A percentile compares a stretch with the other conserved stretches of the same genome.
phyloP scores from a whole-genome alignment of 78 protist species.

The Protostelium mycophagum region DNA sequence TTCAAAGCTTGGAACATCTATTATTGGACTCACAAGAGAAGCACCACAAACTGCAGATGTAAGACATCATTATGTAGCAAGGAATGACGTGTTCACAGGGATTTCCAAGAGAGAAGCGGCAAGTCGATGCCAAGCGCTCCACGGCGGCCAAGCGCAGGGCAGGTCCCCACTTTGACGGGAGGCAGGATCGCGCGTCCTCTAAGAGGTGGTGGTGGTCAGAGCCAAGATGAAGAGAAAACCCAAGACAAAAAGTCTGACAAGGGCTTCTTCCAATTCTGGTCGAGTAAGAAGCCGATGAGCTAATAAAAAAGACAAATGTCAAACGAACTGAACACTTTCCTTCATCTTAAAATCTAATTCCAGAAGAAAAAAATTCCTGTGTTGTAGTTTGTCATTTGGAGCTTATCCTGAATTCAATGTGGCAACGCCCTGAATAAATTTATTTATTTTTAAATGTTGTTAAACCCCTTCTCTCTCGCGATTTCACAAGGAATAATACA shows the following conservation, averaged over 20 bases:
- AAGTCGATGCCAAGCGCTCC: neutral
- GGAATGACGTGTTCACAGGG: neutral
- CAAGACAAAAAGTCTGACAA: neutral
- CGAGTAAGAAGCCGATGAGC: no score
- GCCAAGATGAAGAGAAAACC: neutral
- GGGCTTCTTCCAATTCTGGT: neutral
- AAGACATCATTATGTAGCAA: neutral
- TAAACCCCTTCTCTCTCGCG: no score
- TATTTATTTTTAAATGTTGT: no score
- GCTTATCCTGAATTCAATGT: no score
- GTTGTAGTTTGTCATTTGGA: no score
- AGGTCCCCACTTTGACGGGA: neutral
- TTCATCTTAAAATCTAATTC: no score
- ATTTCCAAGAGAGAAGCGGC: neutral
- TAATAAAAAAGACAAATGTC: no score
- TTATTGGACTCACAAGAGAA: neutral
- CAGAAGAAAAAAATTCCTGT: no score
- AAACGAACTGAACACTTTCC: no score
- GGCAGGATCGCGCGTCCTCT: neutral
- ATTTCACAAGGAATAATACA: no score
- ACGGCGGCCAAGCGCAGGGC: neutral
- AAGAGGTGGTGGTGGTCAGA: neutral
- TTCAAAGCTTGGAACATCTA: neutral
- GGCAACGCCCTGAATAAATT: no score
- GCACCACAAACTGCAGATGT: neutral